These are phyloP conservation scores for Dactylellina leptospora DNA, from an alignment of 2,329 filamentous ascomycete genomes.

Conservation along the genomic window DNA sequence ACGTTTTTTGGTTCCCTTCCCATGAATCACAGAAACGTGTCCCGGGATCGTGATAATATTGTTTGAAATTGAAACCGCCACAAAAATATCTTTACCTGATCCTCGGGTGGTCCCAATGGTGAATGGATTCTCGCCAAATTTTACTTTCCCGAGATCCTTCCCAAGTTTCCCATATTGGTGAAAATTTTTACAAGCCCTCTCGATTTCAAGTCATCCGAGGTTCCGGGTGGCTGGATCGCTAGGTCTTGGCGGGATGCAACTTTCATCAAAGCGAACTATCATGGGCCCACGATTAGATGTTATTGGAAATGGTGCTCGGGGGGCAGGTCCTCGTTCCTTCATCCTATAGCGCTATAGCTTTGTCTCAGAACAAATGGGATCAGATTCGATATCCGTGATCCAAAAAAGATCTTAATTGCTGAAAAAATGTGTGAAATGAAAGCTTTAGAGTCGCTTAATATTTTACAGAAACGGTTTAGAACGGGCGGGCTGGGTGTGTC, in stretches of 20 bases:
- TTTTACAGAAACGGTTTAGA: slow-evolving; percentile 48
- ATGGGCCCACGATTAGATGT: slow-evolving; percentile 34
- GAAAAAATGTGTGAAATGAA: slow-evolving; percentile 30
- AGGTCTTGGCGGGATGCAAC: slow-evolving; percentile 24
- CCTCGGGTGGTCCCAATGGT: slow-evolving; percentile 36
- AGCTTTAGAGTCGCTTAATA: slow-evolving; percentile 23
- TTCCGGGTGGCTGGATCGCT: slow-evolving; percentile 51
- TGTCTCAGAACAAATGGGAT: slow-evolving; percentile 26
- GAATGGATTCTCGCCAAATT: slow-evolving; percentile 28
- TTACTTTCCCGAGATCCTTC: slow-evolving; percentile 22
- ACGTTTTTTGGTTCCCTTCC: slow-evolving; percentile 32
- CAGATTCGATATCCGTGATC: slow-evolving; percentile 22
- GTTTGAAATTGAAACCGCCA: slow-evolving; percentile 53
- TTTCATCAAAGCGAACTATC: slow-evolving; percentile 23
- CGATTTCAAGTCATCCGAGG: slow-evolving; percentile 38
- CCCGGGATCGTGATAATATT: slow-evolving; percentile 31
- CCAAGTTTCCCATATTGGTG: neutral
- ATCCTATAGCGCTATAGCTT: slow-evolving; percentile 15
- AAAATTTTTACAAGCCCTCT: slow-evolving; percentile 19
- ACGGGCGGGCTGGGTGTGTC: slow-evolving; percentile 48
- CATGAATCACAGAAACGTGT: slow-evolving; percentile 38
- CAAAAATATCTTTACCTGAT: slow-evolving; percentile 43
- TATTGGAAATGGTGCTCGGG: slow-evolving; percentile 16
- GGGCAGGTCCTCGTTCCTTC: slow-evolving; percentile 9
- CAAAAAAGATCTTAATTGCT: slow-evolving; percentile 14